Conservation (phyloP, 2,329 filamentous ascomycete species). For the Xylariaceae sp. region DNA sequence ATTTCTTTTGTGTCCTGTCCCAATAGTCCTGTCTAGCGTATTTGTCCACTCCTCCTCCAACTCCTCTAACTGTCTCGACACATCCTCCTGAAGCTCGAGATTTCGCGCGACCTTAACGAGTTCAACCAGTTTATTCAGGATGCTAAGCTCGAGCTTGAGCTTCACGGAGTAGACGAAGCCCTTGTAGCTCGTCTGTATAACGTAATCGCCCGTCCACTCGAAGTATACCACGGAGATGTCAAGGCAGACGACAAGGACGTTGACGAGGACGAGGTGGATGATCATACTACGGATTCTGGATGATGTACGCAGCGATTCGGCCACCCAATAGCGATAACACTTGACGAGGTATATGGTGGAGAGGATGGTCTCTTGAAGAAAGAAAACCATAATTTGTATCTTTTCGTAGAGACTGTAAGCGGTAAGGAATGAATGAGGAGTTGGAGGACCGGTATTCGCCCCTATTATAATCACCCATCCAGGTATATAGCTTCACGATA, state of each 20-base stretch:
- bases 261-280: slow-evolving; percentile 36
- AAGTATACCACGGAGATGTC: slow-evolving; percentile 26
- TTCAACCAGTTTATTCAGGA: slow-evolving; percentile 16
- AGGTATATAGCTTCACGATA: slow-evolving; percentile 44
- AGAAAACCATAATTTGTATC: slow-evolving; percentile 47
- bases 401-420: slow-evolving; percentile 41
- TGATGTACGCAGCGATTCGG: neutral
- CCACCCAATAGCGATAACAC: slow-evolving; percentile 34
- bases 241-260: slow-evolving; percentile 35
- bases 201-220: slow-evolving; percentile 19
- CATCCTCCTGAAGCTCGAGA: neutral
- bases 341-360: slow-evolving; percentile 44
- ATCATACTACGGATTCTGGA: slow-evolving; percentile 29
- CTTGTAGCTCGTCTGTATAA: slow-evolving; percentile 21
- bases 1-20: neutral
- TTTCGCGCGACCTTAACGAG: slow-evolving; percentile 7
- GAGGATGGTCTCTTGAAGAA: slow-evolving; percentile 44
- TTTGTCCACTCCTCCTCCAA: slow-evolving; percentile 1
- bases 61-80: neutral
- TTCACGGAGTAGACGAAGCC: slow-evolving; percentile 18
- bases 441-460: slow-evolving; percentile 28
- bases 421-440: neutral
- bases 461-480: slow-evolving; percentile 49
- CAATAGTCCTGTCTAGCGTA: neutral
- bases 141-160: slow-evolving; percentile 17